Conservation (phyloP, 108 stramenopile genomes). For the Pseudonitzschia pungens region DNA sequence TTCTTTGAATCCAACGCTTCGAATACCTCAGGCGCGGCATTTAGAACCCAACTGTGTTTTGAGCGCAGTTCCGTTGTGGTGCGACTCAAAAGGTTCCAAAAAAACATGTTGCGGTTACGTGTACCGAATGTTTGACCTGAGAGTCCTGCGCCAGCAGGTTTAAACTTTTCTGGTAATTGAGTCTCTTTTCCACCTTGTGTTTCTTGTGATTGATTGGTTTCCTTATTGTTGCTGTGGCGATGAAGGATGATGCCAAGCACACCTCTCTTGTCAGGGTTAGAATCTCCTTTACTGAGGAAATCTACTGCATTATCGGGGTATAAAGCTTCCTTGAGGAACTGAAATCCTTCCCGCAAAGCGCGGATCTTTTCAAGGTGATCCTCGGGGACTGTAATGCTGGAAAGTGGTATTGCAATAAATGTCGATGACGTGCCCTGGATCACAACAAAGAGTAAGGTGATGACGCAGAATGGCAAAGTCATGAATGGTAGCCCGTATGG, state of each 20-base stretch:
- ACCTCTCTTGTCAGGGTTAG: background rate
- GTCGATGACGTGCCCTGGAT: conserved; percentile 40
- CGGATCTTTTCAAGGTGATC: conserved; percentile 35
- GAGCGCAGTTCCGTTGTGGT: background rate
- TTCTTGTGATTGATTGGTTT: background rate
- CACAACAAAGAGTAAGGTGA: conserved; percentile 26
- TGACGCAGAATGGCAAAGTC: conserved; percentile 45
- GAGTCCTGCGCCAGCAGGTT: background rate
- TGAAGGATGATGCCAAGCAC: background rate
- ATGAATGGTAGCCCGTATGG: conserved; percentile 46
- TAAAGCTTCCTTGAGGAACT: conserved; percentile 28
- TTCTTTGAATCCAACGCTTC: background rate
- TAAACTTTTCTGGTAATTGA: background rate
- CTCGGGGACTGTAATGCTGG: conserved; percentile 43
- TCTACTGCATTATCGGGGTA: background rate
- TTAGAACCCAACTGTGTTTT: background rate
- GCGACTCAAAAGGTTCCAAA: background rate
- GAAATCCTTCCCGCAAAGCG: conserved; percentile 27
- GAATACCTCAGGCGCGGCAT: background rate
- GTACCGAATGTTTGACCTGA: background rate
- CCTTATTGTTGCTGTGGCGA: background rate
- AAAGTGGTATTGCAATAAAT: conserved; percentile 39
- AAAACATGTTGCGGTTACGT: background rate
- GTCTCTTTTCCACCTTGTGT: background rate
- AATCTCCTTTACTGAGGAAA: background rate